A percentile compares a stretch with the other conserved stretches of the same genome.
phyloP scores from a whole-genome alignment of 805 yeast species.

The Saccharomycopsis guyanensis region DNA sequence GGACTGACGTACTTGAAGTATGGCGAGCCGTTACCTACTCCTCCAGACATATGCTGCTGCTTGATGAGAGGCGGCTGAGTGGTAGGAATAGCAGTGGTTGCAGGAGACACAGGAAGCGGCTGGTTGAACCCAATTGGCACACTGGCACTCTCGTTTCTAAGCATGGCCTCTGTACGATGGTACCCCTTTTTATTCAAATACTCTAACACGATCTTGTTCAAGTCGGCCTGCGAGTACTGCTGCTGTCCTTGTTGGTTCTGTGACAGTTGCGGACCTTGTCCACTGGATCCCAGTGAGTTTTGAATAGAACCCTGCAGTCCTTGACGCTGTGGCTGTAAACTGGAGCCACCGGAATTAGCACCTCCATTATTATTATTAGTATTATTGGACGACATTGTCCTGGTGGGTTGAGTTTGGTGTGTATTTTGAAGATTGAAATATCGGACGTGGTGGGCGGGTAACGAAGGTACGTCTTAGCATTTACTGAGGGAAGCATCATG shows the following conservation, averaged over 20 bases:
- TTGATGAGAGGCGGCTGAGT: constrained; percentile 21
- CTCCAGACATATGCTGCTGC: constrained; percentile 4
- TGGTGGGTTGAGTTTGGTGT: no score
- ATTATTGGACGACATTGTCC: no score
- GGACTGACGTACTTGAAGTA: constrained; percentile 11
- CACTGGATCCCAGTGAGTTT: no score
- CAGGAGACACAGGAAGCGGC: constrained; percentile 42
- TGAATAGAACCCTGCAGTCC: no score
- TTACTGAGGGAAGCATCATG: no score
- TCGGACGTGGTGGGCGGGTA: no score
- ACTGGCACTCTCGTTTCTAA: constrained; percentile 63
- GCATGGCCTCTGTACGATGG: constrained; percentile 87
- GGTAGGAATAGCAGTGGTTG: constrained; percentile 28
- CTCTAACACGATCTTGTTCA: constrained; percentile 87
- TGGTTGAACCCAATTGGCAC: constrained; percentile 35
- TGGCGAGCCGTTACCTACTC: background rate
- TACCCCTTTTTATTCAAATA: constrained; percentile 91
- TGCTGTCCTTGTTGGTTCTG: constrained; percentile 7
- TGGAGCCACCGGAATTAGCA: no score
- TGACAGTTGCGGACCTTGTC: no score
- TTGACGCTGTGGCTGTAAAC: no score
- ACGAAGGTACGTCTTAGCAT: no score
- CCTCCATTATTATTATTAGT: no score
- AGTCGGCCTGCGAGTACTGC: constrained; percentile 73
- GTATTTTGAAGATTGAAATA: no score